Base-by-base conservation (phyloP, 495 filamentous ascomycete genomes). In the Sabuloglossum arenarium region DNA sequence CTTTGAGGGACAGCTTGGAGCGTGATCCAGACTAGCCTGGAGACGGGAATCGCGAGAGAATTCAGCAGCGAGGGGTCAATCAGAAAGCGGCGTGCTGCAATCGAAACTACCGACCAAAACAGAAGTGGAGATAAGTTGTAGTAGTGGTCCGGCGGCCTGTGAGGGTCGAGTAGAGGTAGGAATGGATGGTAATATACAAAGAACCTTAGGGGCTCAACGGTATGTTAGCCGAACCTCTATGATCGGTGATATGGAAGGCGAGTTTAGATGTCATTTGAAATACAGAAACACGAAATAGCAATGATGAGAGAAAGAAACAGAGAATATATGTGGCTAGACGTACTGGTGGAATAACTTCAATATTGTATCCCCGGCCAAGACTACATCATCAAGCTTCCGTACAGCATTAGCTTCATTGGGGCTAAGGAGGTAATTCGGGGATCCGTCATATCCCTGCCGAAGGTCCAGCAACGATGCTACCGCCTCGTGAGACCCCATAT, bases 141-240 rank as follows among this genome's bases (percentile, higher is more conserved):
- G 64, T 88, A 93, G 34, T 83, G 73, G 10, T 91, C 84, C 5
- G 87, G 80, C 0, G 79, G 69, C 63, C 79, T 76, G n/a, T 74
- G 61, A 34, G 78, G 77, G 59, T 86, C 82, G 43, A 94, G 75
- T 62, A 94, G 84, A 4, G 86, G 85, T 4, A 94, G 75, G 58
- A 88, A 94, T 1, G 84, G 84, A 68, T 95, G 86, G 65, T 90
- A 93, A 61, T 68, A 80, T 19, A 73, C 75, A 71, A 88, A 95
- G 69, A 81, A 89, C 24, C 75, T 77, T 50, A 29, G 24, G 14
- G 27, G 24, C 39, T 24, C 21, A 46, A 30, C 10, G n/a, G 29
- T 32, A 3, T 12, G 25, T 29, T 49, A 43, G 55, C 21, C 12
- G 11, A 32, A 37, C 12, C 25, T 19, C n/a, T 47, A 23, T 10